These are phyloP conservation scores for Globisporangium recalcitrans DNA, from an alignment of 352 stramenopile species.

Conservation along the genomic window DNA sequence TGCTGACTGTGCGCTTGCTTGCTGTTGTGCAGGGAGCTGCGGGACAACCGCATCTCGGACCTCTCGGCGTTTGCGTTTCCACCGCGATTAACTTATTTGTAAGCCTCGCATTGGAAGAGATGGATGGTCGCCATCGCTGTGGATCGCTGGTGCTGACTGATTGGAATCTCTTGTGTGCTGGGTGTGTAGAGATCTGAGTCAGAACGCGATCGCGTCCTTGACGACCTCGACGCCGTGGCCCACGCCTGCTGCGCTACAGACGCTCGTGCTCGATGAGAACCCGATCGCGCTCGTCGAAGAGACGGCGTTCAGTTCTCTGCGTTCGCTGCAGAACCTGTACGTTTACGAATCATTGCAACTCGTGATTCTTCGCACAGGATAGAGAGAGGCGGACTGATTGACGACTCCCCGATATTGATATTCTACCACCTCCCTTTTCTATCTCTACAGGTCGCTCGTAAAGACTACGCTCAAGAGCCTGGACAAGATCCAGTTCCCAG, in stretches of 20 bases:
- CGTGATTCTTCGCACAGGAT: neutral
- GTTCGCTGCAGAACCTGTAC: constrained; percentile 50
- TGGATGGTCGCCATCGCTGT: no score
- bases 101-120: constrained; percentile 1
- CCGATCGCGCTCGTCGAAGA: constrained; percentile 26
- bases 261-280: constrained; percentile 56
- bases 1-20: neutral
- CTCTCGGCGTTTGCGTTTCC: constrained; percentile 7
- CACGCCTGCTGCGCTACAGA: constrained; percentile 38
- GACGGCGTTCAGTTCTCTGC: constrained; percentile 38
- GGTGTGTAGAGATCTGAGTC: constrained; percentile 28
- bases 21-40: constrained; percentile 8
- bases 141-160: neutral
- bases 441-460: constrained; percentile 30
- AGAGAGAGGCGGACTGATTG: neutral
- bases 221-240: constrained; percentile 35
- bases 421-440: neutral
- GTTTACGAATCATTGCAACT: no score
- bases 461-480: constrained; percentile 44
- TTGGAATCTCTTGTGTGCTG: neutral
- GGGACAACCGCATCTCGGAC: constrained; percentile 11
- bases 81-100: constrained; percentile 12
- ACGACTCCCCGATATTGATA: neutral
- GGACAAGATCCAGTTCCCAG: constrained; percentile 32
- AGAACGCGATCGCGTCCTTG: constrained; percentile 37